A percentile compares a stretch with the other conserved stretches of the same genome.
phyloP scores from a whole-genome alignment of 1,284 basidiomycete genomes.

The Fomes fomentarius region DNA sequence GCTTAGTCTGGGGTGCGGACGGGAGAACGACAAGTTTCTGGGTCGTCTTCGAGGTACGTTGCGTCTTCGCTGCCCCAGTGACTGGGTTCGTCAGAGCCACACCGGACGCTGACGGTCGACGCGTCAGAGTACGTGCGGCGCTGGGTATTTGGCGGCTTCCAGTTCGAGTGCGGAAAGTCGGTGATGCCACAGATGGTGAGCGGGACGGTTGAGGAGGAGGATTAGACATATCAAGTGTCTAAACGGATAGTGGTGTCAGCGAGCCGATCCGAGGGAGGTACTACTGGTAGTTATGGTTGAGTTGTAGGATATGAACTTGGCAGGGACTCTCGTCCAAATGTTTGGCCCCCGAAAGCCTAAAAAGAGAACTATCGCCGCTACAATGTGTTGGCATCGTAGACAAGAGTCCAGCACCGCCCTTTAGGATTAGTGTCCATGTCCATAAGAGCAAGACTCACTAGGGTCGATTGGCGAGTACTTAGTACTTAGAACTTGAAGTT shows the following conservation, averaged over 20 bases:
- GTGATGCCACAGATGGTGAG: slow-evolving; percentile 13
- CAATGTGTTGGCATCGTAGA: too few species aligned
- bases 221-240: slow-evolving; percentile 25
- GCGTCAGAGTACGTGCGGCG: slow-evolving; percentile 18
- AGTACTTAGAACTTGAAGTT: too few species aligned
- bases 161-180: slow-evolving; percentile 17
- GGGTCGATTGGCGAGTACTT: too few species aligned
- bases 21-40: slow-evolving; percentile 93
- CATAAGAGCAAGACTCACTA: too few species aligned
- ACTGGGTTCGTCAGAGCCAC: slow-evolving; percentile 31
- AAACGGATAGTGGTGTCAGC: neutral
- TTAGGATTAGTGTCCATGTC: too few species aligned
- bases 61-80: slow-evolving; percentile 38
- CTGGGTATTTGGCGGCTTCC: slow-evolving; percentile 20
- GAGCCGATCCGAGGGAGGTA: too few species aligned
- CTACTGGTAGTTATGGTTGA: too few species aligned
- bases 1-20: slow-evolving; percentile 88
- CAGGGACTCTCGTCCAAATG: too few species aligned
- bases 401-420: too few species aligned
- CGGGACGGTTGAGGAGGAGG: slow-evolving; percentile 14
- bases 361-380: too few species aligned
- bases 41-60: slow-evolving; percentile 89
- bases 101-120: slow-evolving; percentile 33
- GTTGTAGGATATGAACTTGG: too few species aligned
- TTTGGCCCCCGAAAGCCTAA: too few species aligned